Evolutionary conservation across 2,329 filamentous ascomycete species (phyloP), one percentile per base, ranked within the genome.

Genomic region (Drechslera avenae): DNA sequence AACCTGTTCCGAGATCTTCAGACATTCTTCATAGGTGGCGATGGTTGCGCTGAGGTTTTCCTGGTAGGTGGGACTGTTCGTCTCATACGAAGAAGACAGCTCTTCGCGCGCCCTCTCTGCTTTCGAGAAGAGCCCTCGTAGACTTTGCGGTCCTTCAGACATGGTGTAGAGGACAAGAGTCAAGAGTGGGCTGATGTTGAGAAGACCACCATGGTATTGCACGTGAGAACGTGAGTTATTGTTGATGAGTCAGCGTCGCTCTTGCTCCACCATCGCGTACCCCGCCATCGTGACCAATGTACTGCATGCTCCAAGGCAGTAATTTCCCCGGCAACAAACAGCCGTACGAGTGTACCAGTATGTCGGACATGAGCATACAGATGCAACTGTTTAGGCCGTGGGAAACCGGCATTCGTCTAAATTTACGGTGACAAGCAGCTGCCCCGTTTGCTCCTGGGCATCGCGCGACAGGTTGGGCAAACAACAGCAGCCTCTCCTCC

Each of bases 1-100:
- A 19, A 94, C 79, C 52, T 85, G 81, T 59, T 84, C 79, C 57
- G 90, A 84, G 48, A 89, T 83, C 52, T 83, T 78, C 51, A 88
- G 79, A 72, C 89, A 92, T 71, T 88, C 80, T 65, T 88, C 80
- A 75, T 96, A 93, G 45, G 85, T 82, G 57, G 82, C 75, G 62
- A 96, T 84, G 33, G 89, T 84, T 32, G 80, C 75, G 52, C 79
- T 78, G 60, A 96, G 81, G 63, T 85, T 85, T 59, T 87, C 81
- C 68, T 85, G 84, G 75, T 88, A 93, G 47, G 78, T 73, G 28
- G 85, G 77, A 18, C 84, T 86, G 60, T 83, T 88, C 50, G 83
- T 82, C 67, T 89, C 83, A 61, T 81, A 82, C n/a, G 83, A 79
- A 47, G 77, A 77, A 59, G 90, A 86, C 43, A 96, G 72, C 33